Evolutionary conservation across 305 asterid species (phyloP).

Genomic region (Lippia alba): DNA sequence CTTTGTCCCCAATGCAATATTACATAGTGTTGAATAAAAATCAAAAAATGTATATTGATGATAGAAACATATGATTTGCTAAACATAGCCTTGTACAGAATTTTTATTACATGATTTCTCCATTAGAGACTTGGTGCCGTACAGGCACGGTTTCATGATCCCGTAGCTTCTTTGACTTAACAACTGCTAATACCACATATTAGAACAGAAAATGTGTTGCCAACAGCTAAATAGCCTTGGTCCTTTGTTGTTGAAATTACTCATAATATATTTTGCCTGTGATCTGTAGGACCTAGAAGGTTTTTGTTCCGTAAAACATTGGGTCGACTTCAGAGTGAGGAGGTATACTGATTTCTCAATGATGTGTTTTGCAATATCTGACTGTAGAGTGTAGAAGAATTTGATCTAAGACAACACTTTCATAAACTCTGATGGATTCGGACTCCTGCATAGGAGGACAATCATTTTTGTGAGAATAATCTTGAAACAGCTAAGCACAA

Average conservation of each 20-base stretch:
- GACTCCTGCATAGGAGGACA: slow-evolving; percentile 5
- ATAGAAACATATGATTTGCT: background rate
- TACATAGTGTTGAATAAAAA: background rate
- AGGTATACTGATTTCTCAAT: slow-evolving; percentile 59
- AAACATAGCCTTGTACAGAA: slow-evolving; percentile 5
- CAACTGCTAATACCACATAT: background rate
- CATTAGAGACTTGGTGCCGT: background rate
- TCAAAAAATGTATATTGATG: background rate
- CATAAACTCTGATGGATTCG: slow-evolving; percentile 13
- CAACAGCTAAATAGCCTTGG: slow-evolving; percentile 5
- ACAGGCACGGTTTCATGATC: background rate
- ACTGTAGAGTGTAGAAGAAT: slow-evolving; percentile 13
- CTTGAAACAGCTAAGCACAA: slow-evolving; percentile 24
- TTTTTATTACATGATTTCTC: background rate
- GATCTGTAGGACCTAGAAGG: slow-evolving; percentile 85
- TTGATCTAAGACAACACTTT: slow-evolving; percentile 24
- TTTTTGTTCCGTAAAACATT: slow-evolving; percentile 81
- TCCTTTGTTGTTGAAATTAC: slow-evolving; percentile 26
- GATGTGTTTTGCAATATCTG: slow-evolving; percentile 29
- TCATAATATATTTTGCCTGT: slow-evolving; percentile 29
- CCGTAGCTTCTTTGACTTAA: background rate
- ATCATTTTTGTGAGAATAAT: slow-evolving; percentile 30
- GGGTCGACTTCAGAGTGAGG: slow-evolving; percentile 93
- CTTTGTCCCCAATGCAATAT: background rate
- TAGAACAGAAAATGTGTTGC: background rate